phyloP scores from a whole-genome alignment of 2,329 filamentous ascomycete species.

The Claviceps purpurea region DNA sequence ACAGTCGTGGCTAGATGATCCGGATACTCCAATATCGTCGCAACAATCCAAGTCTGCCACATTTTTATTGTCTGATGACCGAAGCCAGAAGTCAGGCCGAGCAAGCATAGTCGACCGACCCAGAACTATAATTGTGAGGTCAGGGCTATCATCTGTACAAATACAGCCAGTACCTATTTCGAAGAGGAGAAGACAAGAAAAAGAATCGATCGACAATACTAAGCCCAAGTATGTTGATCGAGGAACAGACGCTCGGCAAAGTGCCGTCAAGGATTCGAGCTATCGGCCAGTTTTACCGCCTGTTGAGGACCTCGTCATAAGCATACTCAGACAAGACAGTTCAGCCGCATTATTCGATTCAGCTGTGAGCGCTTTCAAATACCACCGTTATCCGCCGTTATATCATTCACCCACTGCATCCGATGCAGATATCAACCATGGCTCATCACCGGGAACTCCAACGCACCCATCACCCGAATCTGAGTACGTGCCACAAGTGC shows the following conservation, averaged over 20 bases:
- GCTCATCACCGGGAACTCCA: constrained; percentile 15
- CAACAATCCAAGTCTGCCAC: constrained; percentile 16
- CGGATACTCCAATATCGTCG: constrained; percentile 6
- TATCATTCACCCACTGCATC: constrained; percentile 12
- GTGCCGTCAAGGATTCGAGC: constrained; percentile 8
- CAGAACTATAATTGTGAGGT: constrained; percentile 15
- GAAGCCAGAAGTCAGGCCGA: constrained; percentile 10
- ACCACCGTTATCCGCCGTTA: constrained; percentile 15
- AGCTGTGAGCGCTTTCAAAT: constrained; percentile 31
- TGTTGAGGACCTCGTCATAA: constrained; percentile 42
- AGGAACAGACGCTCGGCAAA: constrained; percentile 23
- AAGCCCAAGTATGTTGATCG: constrained; percentile 23
- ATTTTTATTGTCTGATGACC: constrained; percentile 12
- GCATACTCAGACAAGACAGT: constrained; percentile 31
- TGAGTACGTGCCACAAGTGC: background rate
- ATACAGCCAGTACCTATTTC: constrained; percentile 16
- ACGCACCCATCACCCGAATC: constrained; percentile 1
- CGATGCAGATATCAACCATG: constrained; percentile 9
- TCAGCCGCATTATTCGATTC: constrained; percentile 30
- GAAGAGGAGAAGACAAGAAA: constrained; percentile 17
- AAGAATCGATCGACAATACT: constrained; percentile 8
- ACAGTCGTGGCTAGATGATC: constrained; percentile 10
- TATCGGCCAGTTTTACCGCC: constrained; percentile 36
- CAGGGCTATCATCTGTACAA: constrained; percentile 15
- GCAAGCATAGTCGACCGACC: constrained; percentile 16